Conservation (phyloP, 345 rosid genomes). For the Punica granatum region DNA sequence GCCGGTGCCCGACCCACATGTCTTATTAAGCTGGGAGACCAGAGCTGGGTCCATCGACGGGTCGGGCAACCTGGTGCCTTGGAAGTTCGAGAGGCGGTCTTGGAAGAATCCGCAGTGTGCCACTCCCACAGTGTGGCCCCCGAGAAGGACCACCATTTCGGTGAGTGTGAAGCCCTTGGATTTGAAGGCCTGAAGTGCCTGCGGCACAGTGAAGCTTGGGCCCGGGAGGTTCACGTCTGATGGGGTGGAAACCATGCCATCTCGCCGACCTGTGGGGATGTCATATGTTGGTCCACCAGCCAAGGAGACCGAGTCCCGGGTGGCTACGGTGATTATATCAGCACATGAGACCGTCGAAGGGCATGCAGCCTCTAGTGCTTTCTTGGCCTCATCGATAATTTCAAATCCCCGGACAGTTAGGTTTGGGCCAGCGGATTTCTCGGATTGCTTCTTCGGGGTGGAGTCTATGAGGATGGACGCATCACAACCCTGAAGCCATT, state of each 20-base stretch:
- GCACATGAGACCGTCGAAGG: constrained; percentile 70
- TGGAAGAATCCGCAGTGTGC: constrained; percentile 52
- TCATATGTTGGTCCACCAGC: constrained; percentile 47
- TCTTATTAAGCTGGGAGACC: constrained; percentile 27
- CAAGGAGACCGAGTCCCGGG: constrained; percentile 48
- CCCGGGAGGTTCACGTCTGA: constrained; percentile 55
- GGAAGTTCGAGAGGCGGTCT: constrained; percentile 40
- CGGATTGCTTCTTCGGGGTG: constrained; percentile 30
- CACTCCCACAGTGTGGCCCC: constrained; percentile 73
- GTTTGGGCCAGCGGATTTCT: constrained; percentile 63
- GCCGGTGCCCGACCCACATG: constrained; percentile 19
- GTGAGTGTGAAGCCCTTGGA: constrained; percentile 32
- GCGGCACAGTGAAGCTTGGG: constrained; percentile 33
- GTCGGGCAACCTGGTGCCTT: constrained; percentile 37
- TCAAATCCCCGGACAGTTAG: constrained; percentile 52
- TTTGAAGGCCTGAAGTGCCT: constrained; percentile 30
- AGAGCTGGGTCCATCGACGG: constrained; percentile 44
- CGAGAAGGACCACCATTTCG: constrained; percentile 71
- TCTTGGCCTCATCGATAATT: constrained; percentile 53
- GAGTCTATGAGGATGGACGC: constrained; percentile 70
- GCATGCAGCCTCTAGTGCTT: constrained; percentile 43
- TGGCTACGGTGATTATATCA: constrained; percentile 51
- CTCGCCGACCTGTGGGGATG: constrained; percentile 56
- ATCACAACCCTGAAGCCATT: constrained; percentile 51
- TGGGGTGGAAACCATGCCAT: constrained; percentile 37